A percentile compares a stretch with the other conserved stretches of the same genome.
Evolutionary conservation across 768 basidiomycete species (phyloP).

Genomic region (Lentinula sp.): DNA sequence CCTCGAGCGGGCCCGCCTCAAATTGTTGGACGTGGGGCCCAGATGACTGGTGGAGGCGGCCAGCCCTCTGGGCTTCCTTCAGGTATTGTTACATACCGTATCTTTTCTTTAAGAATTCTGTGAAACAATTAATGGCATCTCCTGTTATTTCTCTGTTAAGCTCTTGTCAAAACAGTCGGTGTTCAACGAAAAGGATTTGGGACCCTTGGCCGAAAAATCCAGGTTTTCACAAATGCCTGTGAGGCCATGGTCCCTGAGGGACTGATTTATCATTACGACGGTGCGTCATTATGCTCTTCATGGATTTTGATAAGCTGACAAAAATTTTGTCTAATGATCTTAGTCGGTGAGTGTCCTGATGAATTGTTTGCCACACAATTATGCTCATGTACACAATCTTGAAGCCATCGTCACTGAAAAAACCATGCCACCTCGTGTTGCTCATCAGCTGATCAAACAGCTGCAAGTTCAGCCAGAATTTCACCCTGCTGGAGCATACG

Average conservation of each 20-base stretch:
- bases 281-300: slow-evolving; percentile 25
- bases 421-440: slow-evolving; percentile 37
- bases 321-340: slow-evolving; percentile 1
- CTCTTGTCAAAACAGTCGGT: slow-evolving; percentile 43
- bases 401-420: slow-evolving; percentile 44
- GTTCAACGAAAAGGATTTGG: slow-evolving; percentile 58
- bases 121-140: neutral
- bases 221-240: slow-evolving; percentile 46
- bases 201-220: slow-evolving; percentile 35
- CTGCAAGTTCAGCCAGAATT: slow-evolving; percentile 44
- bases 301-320: neutral
- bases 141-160: slow-evolving; percentile 10
- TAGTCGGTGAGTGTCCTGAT: neutral
- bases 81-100: neutral
- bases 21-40: neutral
- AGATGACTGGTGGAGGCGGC: slow-evolving; percentile 2
- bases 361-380: neutral
- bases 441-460: slow-evolving; percentile 40
- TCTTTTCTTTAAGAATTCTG: neutral
- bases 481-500: slow-evolving; percentile 46
- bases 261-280: slow-evolving; percentile 71
- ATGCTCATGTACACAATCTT: neutral
- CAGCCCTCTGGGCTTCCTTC: slow-evolving; percentile 3
- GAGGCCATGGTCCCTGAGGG: slow-evolving; percentile 39
- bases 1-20: neutral